Evolutionary conservation across 768 basidiomycete genomes (phyloP), one percentile per base, ranked within the genome.

Genomic region (Leucosporidium yakuticum): DNA sequence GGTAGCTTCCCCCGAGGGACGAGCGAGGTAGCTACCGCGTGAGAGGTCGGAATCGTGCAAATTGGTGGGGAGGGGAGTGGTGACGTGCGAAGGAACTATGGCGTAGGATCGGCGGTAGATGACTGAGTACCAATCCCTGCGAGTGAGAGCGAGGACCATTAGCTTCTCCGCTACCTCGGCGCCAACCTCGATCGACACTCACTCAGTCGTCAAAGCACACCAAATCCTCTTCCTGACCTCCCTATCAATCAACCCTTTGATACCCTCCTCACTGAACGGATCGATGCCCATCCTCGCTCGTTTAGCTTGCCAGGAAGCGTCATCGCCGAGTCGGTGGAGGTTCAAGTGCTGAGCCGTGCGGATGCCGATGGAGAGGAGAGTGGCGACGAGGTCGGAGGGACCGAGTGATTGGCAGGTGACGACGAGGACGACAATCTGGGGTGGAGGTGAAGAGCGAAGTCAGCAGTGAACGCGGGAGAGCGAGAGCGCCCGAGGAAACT

Each of bases 11-110:
- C 63, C 60, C 2, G 23, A 34, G 14, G 72, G 31, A 17, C 68
- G 66, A 3, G 39, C 47, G 58, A 70, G 21, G 25, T 63, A 25
- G 50, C 34, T 7, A 27, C 72, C 72, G 12, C 47, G 20, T 0
- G 65, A 36, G 47, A 73, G 66, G 44, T 73, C 72, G 0, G 49
- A 29, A 32, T 73, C 72, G 64, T 60, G 66, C 20, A 63, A 64
- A 36, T 73, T 73, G 56, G 59, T n/a, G 4, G 72, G 72, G 23
- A 67, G 68, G 4, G 72, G 72, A 4, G 72, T 73, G 1, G 69
- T 65, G 25, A 60, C 61, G 58, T 70, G 67, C 0, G 63, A 27
- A 1, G 72, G 69, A 21, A 54, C 62, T 60, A 73, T 64, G 36
- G 60, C 23, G 60, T 67, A 69, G 9, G 64, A 53, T 4, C 67